Base-by-base conservation (phyloP, 495 filamentous ascomycete species). In the Podospora bellae-mahoneyi region DNA sequence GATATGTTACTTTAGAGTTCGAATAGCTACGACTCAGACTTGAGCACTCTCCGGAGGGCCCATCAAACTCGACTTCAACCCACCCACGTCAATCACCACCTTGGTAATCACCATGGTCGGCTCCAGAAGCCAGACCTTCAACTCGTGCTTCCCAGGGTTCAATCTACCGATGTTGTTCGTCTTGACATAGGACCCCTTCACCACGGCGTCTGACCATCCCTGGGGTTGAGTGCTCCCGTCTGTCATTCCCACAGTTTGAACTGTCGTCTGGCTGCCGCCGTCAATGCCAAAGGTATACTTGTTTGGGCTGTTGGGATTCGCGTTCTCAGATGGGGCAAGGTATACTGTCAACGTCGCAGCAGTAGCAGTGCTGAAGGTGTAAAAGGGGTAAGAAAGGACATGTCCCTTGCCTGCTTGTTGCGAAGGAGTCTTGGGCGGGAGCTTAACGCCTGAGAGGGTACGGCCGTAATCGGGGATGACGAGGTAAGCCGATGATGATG, bases 101-200 rank as follows among this genome's bases (percentile, higher is more conserved):
- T 88, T 90, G 72, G 88, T 84, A 16, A 90, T 70, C n/a, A 88
- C 79, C 55, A 89, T 78, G 27, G 83, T 85, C 39, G 85, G 79
- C 74, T 89, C 83, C 60, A 85, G 69, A 26, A 83, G 69, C 78
- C 83, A 85, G 2, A 89, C 23, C 66, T 79, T 84, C 66, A 89
- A 67, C 55, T 79, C 84, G 71, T 86, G 83, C 69, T 73, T 78
- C 26, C 84, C 84, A 2, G 76, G 60, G 9, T 61, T 69, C n/a
- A 75, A 64, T 55, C 75, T 73, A 3, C 76, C 76, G 66, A 84
- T 78, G n/a, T 64, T 83, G 4, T 79, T 83, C 48, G 75, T 84
- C 53, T 76, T 83, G 4, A 75, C 76, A 81, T 85, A 89, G 4
- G 85, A 83, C 7, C 72, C 78, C 70, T 84, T 77, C 10, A 79